Conservation (phyloP, 306 rosid genomes). For the Chamaecrista fasciculata region DNA sequence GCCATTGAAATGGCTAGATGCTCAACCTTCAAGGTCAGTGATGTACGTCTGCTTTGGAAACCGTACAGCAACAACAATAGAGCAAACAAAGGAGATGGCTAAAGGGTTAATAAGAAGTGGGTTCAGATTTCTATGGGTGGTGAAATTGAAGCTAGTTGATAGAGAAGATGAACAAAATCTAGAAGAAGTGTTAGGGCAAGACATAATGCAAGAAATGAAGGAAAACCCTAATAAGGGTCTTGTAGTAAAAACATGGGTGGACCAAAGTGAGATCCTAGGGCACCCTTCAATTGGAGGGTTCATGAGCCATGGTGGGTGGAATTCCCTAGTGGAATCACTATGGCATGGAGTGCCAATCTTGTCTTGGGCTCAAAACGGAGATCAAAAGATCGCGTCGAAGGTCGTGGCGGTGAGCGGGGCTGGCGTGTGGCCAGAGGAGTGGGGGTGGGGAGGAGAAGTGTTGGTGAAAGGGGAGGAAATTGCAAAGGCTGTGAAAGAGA, state of each 20-base stretch:
- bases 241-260: conserved; percentile 45
- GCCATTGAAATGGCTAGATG: conserved; percentile 36
- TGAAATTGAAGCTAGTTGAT: conserved; percentile 38
- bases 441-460: not conserved
- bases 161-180: not conserved
- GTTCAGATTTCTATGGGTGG: conserved; percentile 48
- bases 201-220: conserved; percentile 28
- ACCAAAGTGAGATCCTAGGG: conserved; percentile 35
- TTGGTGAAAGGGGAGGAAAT: conserved; percentile 40
- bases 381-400: conserved; percentile 45
- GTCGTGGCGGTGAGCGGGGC: conserved; percentile 30
- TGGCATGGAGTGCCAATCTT: conserved; percentile 39
- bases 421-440: conserved; percentile 50
- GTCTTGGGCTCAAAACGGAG: conserved; percentile 48
- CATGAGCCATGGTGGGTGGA: conserved; percentile 55
- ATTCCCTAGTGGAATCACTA: conserved; percentile 41
- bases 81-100: conserved; percentile 43
- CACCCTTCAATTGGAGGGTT: conserved; percentile 50
- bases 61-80: conserved; percentile 22
- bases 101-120: conserved; percentile 44
- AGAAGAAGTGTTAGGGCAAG: conserved; percentile 13
- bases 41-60: conserved; percentile 49
- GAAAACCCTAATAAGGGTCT: conserved; percentile 39
- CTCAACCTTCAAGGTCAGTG: conserved; percentile 34
- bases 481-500: conserved; percentile 36